Evolutionary conservation across 495 filamentous ascomycete genomes (phyloP).

Genomic region (Tetracladium setigerum): DNA sequence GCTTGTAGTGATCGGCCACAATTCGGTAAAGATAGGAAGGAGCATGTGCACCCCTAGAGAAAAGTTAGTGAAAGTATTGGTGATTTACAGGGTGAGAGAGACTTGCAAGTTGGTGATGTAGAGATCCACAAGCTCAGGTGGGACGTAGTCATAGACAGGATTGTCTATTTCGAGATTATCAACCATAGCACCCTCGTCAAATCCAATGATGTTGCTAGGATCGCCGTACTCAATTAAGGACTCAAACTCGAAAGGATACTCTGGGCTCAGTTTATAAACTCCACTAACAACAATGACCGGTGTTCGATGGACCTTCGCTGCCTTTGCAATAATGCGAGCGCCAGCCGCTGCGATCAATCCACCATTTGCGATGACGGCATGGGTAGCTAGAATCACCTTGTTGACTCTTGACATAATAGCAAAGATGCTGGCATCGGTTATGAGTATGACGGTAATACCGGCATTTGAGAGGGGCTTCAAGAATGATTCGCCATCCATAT

Average conservation of each 20-base stretch:
- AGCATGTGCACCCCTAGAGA: constrained; percentile 63
- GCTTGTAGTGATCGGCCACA: constrained; percentile 77
- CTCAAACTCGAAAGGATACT: constrained; percentile 74
- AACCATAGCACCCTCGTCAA: constrained; percentile 65
- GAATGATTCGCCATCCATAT: constrained; percentile 46
- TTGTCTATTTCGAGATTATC: constrained; percentile 72
- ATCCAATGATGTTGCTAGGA: constrained; percentile 62
- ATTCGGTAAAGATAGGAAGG: constrained; percentile 75
- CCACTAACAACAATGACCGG: constrained; percentile 79
- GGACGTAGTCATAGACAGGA: constrained; percentile 76
- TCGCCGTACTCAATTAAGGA: constrained; percentile 76
- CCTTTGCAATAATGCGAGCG: constrained; percentile 68
- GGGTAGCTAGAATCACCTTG: constrained; percentile 85
- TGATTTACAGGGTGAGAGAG: not conserved
- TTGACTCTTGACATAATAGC: constrained; percentile 89
- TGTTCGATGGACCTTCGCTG: constrained; percentile 69
- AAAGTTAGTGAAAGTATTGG: constrained; percentile 23
- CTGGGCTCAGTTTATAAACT: constrained; percentile 84
- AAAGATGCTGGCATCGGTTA: constrained; percentile 78
- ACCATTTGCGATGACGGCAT: constrained; percentile 80
- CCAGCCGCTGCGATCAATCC: constrained; percentile 75
- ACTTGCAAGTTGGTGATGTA: constrained; percentile 92
- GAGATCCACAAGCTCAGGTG: constrained; percentile 71
- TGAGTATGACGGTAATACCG: constrained; percentile 72
- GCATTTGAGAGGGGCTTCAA: constrained; percentile 66